Base-by-base conservation (phyloP, 306 rosid species). In the Myrica gale region DNA sequence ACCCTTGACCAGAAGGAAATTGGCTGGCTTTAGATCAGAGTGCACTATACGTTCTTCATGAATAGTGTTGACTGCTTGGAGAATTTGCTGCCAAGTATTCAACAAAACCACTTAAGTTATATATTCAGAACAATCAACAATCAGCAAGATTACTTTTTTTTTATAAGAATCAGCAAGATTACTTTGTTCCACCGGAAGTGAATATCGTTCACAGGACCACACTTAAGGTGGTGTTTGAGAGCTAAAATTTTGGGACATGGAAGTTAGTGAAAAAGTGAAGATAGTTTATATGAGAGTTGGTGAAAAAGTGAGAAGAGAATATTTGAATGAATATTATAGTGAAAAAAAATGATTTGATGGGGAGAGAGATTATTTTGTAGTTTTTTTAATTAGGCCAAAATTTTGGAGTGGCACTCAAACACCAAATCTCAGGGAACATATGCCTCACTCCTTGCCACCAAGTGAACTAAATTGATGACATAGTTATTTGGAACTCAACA, bases 21-120 rank as follows among this genome's bases (percentile, higher is more conserved):
- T 92, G 47, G 97, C 97, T 54, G 99, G 99, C 92, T 95, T 95
- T 84, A 95, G 79, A 83, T 95, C 99, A 53, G 99, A 95, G 80
- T 95, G 99, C 76, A 92, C 97, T 53, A 95, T 92, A 41, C 97
- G 97, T 62, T 95, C 96, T 81, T 92, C 96, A 8, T 95, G 97
- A 82, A 95, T 95, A 9, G 97, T 95, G 85, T 88, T 95, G 63
- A 95, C 97, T 16, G 97, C 97, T 67, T 78, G 87, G 82, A 95
- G 97, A 82, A 95, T 90, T 92, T 95, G 99, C 99, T 95, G 92
- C 81, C 63, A 83, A 52, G 54, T 72, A 54, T n/a, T 56, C 84
- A 74, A 42, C 37, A 56, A 26, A 83, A 71, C 23, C 70, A 76
- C 11, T 72, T 71, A 55, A 84, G 78, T 62, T 78, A 15, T 26